Conservation (phyloP, 2,329 filamentous ascomycete genomes). For the Fusarium continuum region DNA sequence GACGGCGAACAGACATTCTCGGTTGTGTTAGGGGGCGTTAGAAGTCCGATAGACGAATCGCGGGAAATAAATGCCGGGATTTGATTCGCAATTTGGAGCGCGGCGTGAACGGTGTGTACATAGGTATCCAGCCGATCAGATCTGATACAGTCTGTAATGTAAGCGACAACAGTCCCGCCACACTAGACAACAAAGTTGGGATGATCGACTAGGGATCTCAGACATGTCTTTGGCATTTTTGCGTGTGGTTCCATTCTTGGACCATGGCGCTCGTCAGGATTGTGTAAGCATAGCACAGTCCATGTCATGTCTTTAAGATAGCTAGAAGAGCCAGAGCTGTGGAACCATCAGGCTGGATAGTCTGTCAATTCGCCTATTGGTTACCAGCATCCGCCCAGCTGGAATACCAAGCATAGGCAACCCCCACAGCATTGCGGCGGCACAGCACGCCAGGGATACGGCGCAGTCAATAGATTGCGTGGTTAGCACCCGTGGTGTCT, state of each 20-base stretch:
- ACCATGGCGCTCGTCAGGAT: not conserved
- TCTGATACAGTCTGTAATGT: conserved; percentile 24
- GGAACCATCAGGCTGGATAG: conserved; percentile 5
- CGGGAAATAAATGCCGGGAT: conserved; percentile 30
- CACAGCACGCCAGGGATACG: conserved; percentile 9
- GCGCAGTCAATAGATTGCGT: conserved; percentile 17
- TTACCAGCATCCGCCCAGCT: conserved; percentile 38
- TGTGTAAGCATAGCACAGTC: not conserved
- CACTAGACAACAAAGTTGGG: conserved; percentile 12
- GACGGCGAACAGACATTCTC: conserved; percentile 33
- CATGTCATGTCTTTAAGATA: not conserved
- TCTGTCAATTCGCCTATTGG: conserved; percentile 30
- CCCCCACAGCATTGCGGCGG: conserved; percentile 25
- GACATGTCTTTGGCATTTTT: conserved; percentile 14
- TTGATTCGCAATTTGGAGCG: conserved; percentile 16
- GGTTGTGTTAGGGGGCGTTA: conserved; percentile 28
- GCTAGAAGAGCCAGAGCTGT: not conserved
- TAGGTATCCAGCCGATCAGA: conserved; percentile 28
- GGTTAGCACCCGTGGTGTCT: conserved; percentile 14
- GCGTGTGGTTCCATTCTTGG: not conserved
- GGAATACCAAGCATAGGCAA: conserved; percentile 24
- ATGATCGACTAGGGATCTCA: conserved; percentile 6
- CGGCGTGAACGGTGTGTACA: conserved; percentile 26
- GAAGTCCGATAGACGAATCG: conserved; percentile 33
- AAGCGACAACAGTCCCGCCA: conserved; percentile 15